Base-by-base conservation (phyloP, 768 basidiomycete species). In the Brasilioporus rufonigricans region DNA sequence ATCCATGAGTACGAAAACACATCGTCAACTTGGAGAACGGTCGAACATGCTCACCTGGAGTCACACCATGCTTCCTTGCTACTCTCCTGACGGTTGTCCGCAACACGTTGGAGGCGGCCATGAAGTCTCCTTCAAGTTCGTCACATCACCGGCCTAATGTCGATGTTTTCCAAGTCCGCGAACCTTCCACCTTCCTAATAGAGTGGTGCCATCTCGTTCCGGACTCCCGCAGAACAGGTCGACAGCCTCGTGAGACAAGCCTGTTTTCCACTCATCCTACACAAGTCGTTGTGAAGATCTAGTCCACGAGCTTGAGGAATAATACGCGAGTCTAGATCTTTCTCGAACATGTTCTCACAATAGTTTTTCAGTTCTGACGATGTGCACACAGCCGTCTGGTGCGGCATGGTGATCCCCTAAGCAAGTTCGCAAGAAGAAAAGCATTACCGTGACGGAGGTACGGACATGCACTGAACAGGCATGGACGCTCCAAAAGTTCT, bases 81-180 rank as follows among this genome's bases (percentile, higher is more conserved):
- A 39, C 32, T 24, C 62, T 60, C 39, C 40, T 59, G 7, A 52
- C 0, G 11, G 52, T 39, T 41, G 53, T 52, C 43, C 62, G 55
- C 12, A 58, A 45, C 26, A 50, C 14, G 7, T 36, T 27, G 23
- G 50, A 45, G 32, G 49, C 19, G 29, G 44, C 27, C 62, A 57
- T 61, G 19, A 32, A 46, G 23, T 14, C n/a, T n/a, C n/a, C n/a
- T n/a, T n/a, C 26, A 5, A 27, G 16, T 8, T 5, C 5, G 23
- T 45, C 9, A 8, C 24, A 8, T 18, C 19, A n/a, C n/a, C 18
- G 7, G 39, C 10, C 19, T 4, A 9, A 21, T 21, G 48, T 26
- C 23, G 4, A 27, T 38, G 21, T 48, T 57, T 61, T 53, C 13
- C 21, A 59, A 58, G 50, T 55, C 60, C 61, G 57, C 61, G 56